Evolutionary conservation across 2,329 filamentous ascomycete species (phyloP).

Genomic region (Xylariaceae sp.): DNA sequence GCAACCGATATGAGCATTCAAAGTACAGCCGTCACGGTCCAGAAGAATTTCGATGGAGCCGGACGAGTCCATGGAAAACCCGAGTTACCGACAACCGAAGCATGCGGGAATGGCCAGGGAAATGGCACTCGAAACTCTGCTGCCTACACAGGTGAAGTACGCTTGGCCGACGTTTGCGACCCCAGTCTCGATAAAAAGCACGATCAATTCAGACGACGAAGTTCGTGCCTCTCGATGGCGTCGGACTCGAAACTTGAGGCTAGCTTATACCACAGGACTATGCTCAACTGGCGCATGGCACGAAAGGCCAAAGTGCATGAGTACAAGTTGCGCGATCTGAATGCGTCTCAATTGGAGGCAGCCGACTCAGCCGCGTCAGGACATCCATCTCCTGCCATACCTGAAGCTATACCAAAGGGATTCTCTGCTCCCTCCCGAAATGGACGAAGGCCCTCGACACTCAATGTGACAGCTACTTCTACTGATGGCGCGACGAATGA

Average conservation of each 20-base stretch:
- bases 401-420: conserved; percentile 5
- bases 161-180: not conserved
- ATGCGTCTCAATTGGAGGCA: conserved; percentile 16
- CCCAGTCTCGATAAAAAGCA: not conserved
- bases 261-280: conserved; percentile 13
- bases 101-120: not conserved
- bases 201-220: not conserved
- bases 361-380: conserved; percentile 25
- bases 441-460: conserved; percentile 5
- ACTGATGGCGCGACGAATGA: conserved; percentile 3
- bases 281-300: conserved; percentile 23
- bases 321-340: conserved; percentile 25
- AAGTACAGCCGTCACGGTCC: conserved; percentile 8
- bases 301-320: conserved; percentile 24
- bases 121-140: not conserved
- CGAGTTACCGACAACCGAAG: not conserved
- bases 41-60: not conserved
- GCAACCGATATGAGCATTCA: conserved; percentile 16
- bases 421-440: conserved; percentile 7
- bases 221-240: not conserved
- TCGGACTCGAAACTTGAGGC: not conserved
- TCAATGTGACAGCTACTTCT: conserved; percentile 1
- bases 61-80: not conserved
- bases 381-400: conserved; percentile 17
- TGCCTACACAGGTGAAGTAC: not conserved